Evolutionary conservation across 306 rosid genomes (phyloP), one percentile per base, ranked within the genome.

Genomic region (Oemleria cerasiformis): DNA sequence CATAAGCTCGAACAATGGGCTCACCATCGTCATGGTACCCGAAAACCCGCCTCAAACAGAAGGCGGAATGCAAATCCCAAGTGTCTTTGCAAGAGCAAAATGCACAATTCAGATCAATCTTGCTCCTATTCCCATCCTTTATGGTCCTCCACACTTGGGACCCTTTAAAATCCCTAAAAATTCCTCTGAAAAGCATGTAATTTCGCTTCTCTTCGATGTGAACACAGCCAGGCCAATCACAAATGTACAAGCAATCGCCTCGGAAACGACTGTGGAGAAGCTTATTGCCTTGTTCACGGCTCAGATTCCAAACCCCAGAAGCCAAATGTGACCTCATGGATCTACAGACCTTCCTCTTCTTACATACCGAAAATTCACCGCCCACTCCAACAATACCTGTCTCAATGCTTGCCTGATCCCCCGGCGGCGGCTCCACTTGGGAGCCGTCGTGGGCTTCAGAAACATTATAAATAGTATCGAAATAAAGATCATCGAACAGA

Each of bases 21-120:
- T 95, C 97, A 0, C 99, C 99, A 61, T 95, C 99, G 5, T 88
- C 97, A 39, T 95, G 97, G 83, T 54, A 95, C 3, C 97, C 99
- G 9, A 86, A 91, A 1, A 69, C 80, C 9, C 92, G 81, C 50
- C 96, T 75, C 77, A 95, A 73, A 67, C 99, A 95, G 79, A 95
- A 95, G 2, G 97, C 83, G 21, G 99, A 86, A 55, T 91, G 91
- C 74, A 95, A 76, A 77, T 95, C 99, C 99, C 99, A 95, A 15
- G 96, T 91, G 59, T 78, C 82, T 1, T 83, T 60, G 61, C 90
- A 89, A 14, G 65, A 3, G 39, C 99, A 95, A 65, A 88, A 95
- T 40, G 99, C 90, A 45, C 99, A 95, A 0, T 81, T 74, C 72
- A 95, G 68, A 73, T 85, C 92, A 10, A 89, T 63, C 78, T 80